Conservation (phyloP, 2,329 filamentous ascomycete species). For the Drechslerella coelobrocha region DNA sequence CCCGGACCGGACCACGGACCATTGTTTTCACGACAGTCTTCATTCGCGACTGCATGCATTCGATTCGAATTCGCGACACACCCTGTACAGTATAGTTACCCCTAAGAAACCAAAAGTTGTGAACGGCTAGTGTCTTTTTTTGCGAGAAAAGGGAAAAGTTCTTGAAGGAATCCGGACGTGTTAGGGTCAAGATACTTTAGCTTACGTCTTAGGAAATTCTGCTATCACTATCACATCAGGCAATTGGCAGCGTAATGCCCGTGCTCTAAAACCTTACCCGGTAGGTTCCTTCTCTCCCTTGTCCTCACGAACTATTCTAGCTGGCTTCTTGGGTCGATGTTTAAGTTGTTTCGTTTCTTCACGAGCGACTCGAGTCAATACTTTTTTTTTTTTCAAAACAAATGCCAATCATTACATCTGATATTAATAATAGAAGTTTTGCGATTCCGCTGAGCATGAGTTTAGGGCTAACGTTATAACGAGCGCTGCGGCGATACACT, state of each 20-base stretch:
- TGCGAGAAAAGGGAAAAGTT: no score
- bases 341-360: no score
- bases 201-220: neutral
- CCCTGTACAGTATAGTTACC: constrained; percentile 2
- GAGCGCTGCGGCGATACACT: no score
- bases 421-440: no score
- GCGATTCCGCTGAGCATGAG: no score
- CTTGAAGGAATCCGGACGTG: neutral
- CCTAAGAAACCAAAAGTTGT: neutral
- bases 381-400: no score
- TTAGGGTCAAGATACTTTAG: neutral
- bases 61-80: neutral
- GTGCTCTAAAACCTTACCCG: neutral
- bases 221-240: neutral
- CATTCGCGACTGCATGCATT: neutral
- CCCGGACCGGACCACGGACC: neutral
- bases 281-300: neutral
- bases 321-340: no score
- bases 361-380: no score
- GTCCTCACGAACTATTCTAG: neutral
- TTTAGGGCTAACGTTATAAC: no score
- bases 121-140: neutral
- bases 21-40: neutral
- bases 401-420: no score
- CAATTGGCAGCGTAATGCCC: neutral